A percentile compares a stretch with the other conserved stretches of the same genome.
phyloP scores from a whole-genome alignment of 495 filamentous ascomycete species.

The Parathielavia appendiculata region DNA sequence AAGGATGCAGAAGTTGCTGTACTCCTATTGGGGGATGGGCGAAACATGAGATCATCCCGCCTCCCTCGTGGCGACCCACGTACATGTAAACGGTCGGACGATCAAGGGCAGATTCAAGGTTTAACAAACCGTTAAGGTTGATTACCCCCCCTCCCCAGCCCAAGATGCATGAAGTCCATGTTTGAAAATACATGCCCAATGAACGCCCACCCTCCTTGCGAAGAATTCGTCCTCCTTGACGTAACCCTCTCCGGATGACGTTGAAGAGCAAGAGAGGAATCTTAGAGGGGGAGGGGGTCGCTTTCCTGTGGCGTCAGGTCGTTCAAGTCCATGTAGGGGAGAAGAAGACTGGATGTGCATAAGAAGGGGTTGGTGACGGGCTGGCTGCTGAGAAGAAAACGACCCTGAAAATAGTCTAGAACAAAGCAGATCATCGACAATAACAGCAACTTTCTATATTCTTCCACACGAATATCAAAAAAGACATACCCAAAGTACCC shows the following conservation, averaged over 20 bases:
- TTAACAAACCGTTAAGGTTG: too few relatives aligned
- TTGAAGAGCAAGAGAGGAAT: background rate
- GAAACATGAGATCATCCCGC: conserved; percentile 10
- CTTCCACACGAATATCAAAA: conserved; percentile 2
- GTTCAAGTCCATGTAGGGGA: background rate
- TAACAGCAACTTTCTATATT: background rate
- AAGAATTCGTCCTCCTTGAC: conserved; percentile 2
- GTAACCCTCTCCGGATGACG: conserved; percentile 5
- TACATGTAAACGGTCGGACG: background rate
- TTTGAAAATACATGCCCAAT: background rate
- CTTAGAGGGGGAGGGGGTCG: background rate
- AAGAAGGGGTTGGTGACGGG: conserved; percentile 5
- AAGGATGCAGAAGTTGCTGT: too few relatives aligned
- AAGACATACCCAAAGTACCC: background rate
- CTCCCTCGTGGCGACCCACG: conserved; percentile 1
- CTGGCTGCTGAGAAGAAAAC: background rate
- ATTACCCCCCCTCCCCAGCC: too few relatives aligned
- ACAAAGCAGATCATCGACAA: background rate
- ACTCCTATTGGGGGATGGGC: background rate
- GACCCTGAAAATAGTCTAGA: background rate
- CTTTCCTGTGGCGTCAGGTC: background rate
- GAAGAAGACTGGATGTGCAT: background rate
- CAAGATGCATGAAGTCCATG: too few relatives aligned
- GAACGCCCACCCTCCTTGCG: background rate
- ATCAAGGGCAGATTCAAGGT: background rate